These are phyloP conservation scores for Pseudonectria foliicola DNA, from an alignment of 2,329 filamentous ascomycete species.

Conservation along the genomic window DNA sequence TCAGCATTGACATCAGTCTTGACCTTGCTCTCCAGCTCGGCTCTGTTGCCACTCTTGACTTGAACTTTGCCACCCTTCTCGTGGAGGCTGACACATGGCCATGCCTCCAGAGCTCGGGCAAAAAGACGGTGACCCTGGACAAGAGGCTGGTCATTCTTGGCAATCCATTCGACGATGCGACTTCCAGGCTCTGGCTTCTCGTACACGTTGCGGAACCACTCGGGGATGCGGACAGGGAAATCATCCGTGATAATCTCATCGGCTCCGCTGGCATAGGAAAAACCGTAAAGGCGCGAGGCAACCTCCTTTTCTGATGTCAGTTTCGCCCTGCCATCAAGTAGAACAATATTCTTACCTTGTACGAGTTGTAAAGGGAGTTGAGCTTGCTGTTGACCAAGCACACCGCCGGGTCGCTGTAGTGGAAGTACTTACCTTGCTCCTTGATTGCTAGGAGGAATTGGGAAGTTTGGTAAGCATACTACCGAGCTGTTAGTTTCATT, in stretches of 20 bases:
- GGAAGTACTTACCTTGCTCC: conserved; percentile 1
- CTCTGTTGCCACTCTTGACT: no score
- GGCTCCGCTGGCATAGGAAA: neutral
- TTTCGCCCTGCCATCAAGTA: neutral
- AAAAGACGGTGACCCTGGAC: neutral
- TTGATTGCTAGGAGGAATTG: conserved; percentile 2
- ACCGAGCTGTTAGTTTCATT: neutral
- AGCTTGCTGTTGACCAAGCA: conserved; percentile 6
- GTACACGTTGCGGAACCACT: neutral
- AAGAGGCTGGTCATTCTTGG: neutral
- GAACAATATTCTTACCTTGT: conserved; percentile 1
- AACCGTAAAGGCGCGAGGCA: conserved; percentile 4
- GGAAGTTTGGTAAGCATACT: conserved; percentile 4
- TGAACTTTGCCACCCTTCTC: no score
- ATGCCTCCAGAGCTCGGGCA: no score
- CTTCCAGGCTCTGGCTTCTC: neutral
- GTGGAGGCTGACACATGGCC: no score
- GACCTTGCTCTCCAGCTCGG: neutral
- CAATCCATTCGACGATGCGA: conserved; percentile 2
- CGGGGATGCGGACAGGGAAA: conserved; percentile 2
- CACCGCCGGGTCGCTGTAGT: neutral
- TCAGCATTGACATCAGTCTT: no score
- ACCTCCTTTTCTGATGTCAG: neutral
- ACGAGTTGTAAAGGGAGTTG: conserved; percentile 1
- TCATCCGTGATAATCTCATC: neutral